Evolutionary conservation across 345 rosid genomes (phyloP).

Genomic region (Barbarea vulgaris): DNA sequence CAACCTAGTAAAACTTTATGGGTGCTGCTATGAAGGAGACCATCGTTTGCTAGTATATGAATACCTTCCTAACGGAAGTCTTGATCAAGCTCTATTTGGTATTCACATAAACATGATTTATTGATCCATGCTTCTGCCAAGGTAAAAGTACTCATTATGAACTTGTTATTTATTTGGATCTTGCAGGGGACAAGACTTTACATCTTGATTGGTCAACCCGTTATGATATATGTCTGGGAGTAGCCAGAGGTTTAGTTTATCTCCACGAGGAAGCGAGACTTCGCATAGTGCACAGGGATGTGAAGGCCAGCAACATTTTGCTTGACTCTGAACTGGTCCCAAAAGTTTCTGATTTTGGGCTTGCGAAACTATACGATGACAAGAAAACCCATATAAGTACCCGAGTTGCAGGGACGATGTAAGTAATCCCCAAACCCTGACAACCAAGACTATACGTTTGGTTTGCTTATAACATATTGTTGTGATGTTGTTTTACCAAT

Average conservation of each 20-base stretch:
- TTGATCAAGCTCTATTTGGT: slow-evolving; percentile 34
- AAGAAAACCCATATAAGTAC: slow-evolving; percentile 52
- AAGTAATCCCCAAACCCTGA: slow-evolving; percentile 15
- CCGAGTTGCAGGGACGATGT: slow-evolving; percentile 49
- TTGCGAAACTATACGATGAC: slow-evolving; percentile 47
- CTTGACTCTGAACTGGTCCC: slow-evolving; percentile 50
- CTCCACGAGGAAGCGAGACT: slow-evolving; percentile 62
- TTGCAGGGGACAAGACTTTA: slow-evolving; percentile 46
- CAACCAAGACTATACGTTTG: slow-evolving; percentile 16
- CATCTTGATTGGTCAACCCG: slow-evolving; percentile 57
- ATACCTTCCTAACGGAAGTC: slow-evolving; percentile 36
- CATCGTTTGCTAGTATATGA: slow-evolving; percentile 48
- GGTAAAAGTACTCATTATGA: not conserved
- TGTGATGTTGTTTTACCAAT: not conserved
- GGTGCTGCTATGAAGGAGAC: slow-evolving; percentile 38
- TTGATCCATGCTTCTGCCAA: not conserved
- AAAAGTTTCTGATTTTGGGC: slow-evolving; percentile 51
- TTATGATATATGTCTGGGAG: slow-evolving; percentile 53
- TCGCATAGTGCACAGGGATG: slow-evolving; percentile 65
- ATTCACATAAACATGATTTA: slow-evolving; percentile 6
- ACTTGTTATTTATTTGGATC: not conserved
- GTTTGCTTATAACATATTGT: slow-evolving; percentile 39
- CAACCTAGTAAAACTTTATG: slow-evolving; percentile 37
- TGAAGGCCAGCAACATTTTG: slow-evolving; percentile 61
- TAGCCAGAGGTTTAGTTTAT: slow-evolving; percentile 59